Percentiles rank a stretch among this genome's conserved stretches.
phyloP scores from a whole-genome alignment of 306 rosid genomes.

The Ormosia emarginata region DNA sequence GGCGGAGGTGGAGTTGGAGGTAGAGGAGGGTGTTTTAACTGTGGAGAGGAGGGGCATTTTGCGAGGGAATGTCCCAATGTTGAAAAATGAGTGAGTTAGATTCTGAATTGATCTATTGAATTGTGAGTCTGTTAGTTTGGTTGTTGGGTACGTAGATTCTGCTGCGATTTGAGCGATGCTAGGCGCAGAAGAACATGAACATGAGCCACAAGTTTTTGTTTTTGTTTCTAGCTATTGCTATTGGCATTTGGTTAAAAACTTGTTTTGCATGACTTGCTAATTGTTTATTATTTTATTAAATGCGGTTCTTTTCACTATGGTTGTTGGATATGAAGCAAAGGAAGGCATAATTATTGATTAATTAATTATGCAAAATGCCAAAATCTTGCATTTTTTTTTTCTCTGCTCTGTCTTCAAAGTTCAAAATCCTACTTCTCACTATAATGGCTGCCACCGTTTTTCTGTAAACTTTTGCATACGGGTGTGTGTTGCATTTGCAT shows the following conservation, averaged over 20 bases:
- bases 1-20: conserved; percentile 24
- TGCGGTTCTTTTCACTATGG: not conserved
- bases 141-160: conserved; percentile 22
- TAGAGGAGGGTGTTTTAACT: conserved; percentile 52
- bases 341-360: not conserved
- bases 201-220: not conserved
- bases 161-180: not conserved
- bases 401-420: not conserved
- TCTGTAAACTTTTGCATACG: not conserved
- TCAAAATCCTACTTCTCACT: not conserved
- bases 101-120: not conserved
- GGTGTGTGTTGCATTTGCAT: not conserved
- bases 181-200: not conserved
- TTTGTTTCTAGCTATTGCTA: conserved; percentile 22
- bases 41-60: conserved; percentile 85
- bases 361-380: not conserved
- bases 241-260: conserved; percentile 19
- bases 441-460: not conserved
- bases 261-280: conserved; percentile 28
- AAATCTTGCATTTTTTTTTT: not conserved
- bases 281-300: conserved; percentile 13
- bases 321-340: not conserved
- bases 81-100: conserved; percentile 32
- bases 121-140: conserved; percentile 5
- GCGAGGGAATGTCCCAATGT: conserved; percentile 63